Evolutionary conservation across 2,329 filamentous ascomycete species (phyloP).

Genomic region (Ceratocystis harringtonii): DNA sequence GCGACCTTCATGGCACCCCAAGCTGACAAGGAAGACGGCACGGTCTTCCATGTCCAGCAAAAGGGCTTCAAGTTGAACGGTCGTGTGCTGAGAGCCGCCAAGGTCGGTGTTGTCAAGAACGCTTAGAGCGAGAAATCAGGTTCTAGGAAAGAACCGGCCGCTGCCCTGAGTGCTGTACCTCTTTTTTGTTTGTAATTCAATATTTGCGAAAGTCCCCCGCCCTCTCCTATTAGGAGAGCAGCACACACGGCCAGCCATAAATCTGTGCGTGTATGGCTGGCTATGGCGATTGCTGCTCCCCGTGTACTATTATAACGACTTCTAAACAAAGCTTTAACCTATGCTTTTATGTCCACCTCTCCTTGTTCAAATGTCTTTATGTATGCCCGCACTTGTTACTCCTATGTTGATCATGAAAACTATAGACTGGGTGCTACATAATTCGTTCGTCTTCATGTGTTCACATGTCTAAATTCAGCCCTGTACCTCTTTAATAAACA

Average conservation of each 20-base stretch:
- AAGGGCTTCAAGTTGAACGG: constrained; percentile 95
- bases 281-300: not conserved
- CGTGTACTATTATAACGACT: constrained; percentile 18
- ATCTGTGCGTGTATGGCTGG: not conserved
- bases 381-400: no score
- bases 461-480: no score
- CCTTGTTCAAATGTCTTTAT: no score
- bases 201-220: not conserved
- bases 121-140: constrained; percentile 25
- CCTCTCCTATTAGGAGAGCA: not conserved
- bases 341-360: no score
- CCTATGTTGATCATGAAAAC: no score
- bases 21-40: constrained; percentile 75
- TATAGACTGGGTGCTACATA: no score
- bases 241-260: not conserved
- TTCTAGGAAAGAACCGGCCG: not conserved
- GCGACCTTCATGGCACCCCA: constrained; percentile 87
- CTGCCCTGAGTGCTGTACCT: not conserved
- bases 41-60: constrained; percentile 81
- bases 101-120: constrained; percentile 94
- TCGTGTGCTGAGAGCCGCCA: constrained; percentile 73
- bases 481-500: no score
- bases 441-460: no score
- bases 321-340: not conserved
- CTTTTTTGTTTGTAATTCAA: not conserved